A percentile compares a stretch with the other conserved stretches of the same genome.
These are phyloP conservation scores for Detonula confervacea DNA, from an alignment of 352 stramenopile genomes.

Conservation along the genomic window DNA sequence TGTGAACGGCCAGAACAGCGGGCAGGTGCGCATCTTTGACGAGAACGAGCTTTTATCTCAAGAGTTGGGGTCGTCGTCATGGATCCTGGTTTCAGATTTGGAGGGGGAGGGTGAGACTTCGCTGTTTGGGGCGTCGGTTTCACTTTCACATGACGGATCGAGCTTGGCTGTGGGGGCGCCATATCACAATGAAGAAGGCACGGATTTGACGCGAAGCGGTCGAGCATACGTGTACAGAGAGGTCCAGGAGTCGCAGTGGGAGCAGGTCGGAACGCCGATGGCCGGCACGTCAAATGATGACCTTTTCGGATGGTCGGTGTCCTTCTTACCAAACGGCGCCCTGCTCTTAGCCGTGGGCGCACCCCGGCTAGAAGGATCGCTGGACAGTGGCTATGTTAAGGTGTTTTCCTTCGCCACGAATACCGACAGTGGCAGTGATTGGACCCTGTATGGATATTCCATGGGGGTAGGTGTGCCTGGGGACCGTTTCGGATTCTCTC, in stretches of 20 bases:
- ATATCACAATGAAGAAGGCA: slow-evolving; percentile 48
- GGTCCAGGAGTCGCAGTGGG: slow-evolving; percentile 41
- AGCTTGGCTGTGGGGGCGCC: slow-evolving; percentile 55
- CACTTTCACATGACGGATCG: slow-evolving; percentile 56
- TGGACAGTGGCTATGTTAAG: slow-evolving; percentile 50
- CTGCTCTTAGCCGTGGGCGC: slow-evolving; percentile 46
- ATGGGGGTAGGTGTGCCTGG: slow-evolving; percentile 48
- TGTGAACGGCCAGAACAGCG: slow-evolving; percentile 52
- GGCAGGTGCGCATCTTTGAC: slow-evolving; percentile 59
- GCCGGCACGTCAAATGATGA: slow-evolving; percentile 34
- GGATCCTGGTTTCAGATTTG: slow-evolving; percentile 46
- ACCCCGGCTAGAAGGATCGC: slow-evolving; percentile 32
- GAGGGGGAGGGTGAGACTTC: slow-evolving; percentile 39
- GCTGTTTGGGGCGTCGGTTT: slow-evolving; percentile 64
- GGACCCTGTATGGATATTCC: slow-evolving; percentile 36
- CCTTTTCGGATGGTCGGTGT: slow-evolving; percentile 61
- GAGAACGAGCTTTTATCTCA: slow-evolving; percentile 50
- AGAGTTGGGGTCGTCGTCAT: slow-evolving; percentile 30
- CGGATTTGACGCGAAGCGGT: slow-evolving; percentile 40
- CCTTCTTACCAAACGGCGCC: slow-evolving; percentile 38
- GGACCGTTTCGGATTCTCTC: slow-evolving; percentile 64
- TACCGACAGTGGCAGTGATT: no score
- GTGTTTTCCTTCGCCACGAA: slow-evolving; percentile 39
- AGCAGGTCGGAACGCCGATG: slow-evolving; percentile 40
- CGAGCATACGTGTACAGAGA: slow-evolving; percentile 52